phyloP scores from a whole-genome alignment of 768 basidiomycete species.

The Psilocybe cyanescens region DNA sequence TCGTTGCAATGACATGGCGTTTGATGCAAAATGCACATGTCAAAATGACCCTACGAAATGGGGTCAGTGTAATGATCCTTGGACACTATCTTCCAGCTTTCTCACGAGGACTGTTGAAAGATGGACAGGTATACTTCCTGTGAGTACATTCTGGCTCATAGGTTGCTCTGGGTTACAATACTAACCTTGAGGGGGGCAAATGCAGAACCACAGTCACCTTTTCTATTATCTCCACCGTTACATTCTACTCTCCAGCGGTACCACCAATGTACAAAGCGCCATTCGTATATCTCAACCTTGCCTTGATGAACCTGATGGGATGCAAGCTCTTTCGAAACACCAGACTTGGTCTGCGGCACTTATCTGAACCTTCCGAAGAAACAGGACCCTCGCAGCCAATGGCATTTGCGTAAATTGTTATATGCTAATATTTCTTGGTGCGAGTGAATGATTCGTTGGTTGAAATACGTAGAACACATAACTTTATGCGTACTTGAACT shows the following conservation, averaged over 20 bases:
- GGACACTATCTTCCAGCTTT: constrained; percentile 29
- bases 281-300: constrained; percentile 10
- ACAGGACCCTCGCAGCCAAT: not conserved
- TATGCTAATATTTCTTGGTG: too few relatives aligned
- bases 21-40: constrained; percentile 21
- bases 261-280: not conserved
- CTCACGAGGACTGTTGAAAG: constrained; percentile 27
- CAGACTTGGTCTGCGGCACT: constrained; percentile 3
- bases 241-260: constrained; percentile 1
- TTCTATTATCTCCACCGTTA: constrained; percentile 9
- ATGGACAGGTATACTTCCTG: constrained; percentile 34
- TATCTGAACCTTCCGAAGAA: not conserved
- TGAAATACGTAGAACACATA: too few relatives aligned
- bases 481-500: too few relatives aligned
- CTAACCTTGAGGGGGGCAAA: too few relatives aligned
- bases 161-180: not conserved
- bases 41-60: constrained; percentile 9
- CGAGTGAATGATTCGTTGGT: too few relatives aligned
- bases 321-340: constrained; percentile 21
- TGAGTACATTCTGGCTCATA: constrained; percentile 1
- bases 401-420: not conserved
- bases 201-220: constrained; percentile 11
- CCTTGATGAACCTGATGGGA: constrained; percentile 21
- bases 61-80: constrained; percentile 18
- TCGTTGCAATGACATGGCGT: constrained; percentile 33